phyloP scores from a whole-genome alignment of 176 grass and related monocot species.

The Tillandsia leiboldiana region DNA sequence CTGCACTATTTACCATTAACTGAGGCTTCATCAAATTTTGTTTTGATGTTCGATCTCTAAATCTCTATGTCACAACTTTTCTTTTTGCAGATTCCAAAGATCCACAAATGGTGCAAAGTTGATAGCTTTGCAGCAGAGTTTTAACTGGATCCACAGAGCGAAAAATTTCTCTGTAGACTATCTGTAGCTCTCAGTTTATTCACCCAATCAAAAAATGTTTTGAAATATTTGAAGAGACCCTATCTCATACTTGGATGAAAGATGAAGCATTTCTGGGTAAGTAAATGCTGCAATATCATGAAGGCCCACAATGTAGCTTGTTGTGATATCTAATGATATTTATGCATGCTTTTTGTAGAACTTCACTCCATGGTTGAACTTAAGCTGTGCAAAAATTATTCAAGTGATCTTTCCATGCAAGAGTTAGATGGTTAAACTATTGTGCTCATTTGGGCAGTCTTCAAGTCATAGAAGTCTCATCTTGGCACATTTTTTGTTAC shows the following conservation, averaged over 20 bases:
- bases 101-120: neutral
- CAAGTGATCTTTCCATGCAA: too few relatives aligned
- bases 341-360: neutral
- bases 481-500: too few relatives aligned
- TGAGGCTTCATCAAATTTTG: neutral
- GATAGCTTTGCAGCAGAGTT: neutral
- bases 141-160: neutral
- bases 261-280: neutral
- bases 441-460: too few relatives aligned
- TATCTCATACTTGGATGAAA: neutral
- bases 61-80: neutral
- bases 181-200: neutral
- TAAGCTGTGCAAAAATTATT: too few relatives aligned
- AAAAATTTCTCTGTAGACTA: neutral
- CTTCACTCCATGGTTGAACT: neutral
- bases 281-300: neutral
- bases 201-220: neutral
- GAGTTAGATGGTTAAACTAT: too few relatives aligned
- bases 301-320: neutral
- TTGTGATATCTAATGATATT: neutral
- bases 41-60: neutral
- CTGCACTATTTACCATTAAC: neutral
- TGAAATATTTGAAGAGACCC: neutral
- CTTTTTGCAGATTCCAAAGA: neutral
- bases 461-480: too few relatives aligned